A percentile compares a stretch with the other conserved stretches of the same genome.
Evolutionary conservation across 2,329 filamentous ascomycete genomes (phyloP).

Genomic region (Dothideomycetes sp.): DNA sequence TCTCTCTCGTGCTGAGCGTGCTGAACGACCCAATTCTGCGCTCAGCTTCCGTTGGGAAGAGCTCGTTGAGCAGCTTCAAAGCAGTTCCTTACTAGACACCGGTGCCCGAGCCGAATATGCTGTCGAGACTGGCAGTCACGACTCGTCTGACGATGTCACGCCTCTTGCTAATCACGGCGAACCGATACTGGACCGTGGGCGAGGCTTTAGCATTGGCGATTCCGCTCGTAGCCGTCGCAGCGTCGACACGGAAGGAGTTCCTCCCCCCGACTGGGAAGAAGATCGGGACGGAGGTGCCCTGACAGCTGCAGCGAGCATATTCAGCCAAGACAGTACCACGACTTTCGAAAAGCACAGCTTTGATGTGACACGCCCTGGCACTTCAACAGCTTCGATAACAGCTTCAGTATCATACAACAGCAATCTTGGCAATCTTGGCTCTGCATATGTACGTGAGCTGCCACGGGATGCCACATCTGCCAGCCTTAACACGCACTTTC

Average conservation of each 20-base stretch:
- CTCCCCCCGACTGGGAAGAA: constrained; percentile 11
- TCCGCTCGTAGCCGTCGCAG: background rate
- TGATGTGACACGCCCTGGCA: background rate
- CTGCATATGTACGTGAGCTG: constrained; percentile 1
- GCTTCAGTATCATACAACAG: constrained; percentile 4
- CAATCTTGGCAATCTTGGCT: constrained; percentile 7
- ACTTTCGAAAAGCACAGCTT: constrained; percentile 7
- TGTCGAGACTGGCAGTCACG: constrained; percentile 17
- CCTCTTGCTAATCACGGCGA: background rate
- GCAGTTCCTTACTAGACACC: constrained; percentile 19
- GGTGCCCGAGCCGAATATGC: constrained; percentile 23
- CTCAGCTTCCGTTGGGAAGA: constrained; percentile 45
- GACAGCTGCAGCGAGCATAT: constrained; percentile 14
- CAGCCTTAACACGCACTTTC: constrained; percentile 4
- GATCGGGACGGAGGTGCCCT: constrained; percentile 16
- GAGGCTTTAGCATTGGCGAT: constrained; percentile 2
- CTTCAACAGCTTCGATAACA: constrained; percentile 1
- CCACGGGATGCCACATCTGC: constrained; percentile 8
- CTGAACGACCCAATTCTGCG: constrained; percentile 41
- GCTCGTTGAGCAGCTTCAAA: constrained; percentile 38
- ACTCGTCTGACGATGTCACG: constrained; percentile 15
- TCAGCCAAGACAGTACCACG: constrained; percentile 7
- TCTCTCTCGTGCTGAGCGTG: constrained; percentile 42
- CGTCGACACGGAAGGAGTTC: constrained; percentile 6
- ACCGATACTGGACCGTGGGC: background rate